These are phyloP conservation scores for Neolentinus lepideus DNA, from an alignment of 1,284 basidiomycete genomes.

Conservation along the genomic window DNA sequence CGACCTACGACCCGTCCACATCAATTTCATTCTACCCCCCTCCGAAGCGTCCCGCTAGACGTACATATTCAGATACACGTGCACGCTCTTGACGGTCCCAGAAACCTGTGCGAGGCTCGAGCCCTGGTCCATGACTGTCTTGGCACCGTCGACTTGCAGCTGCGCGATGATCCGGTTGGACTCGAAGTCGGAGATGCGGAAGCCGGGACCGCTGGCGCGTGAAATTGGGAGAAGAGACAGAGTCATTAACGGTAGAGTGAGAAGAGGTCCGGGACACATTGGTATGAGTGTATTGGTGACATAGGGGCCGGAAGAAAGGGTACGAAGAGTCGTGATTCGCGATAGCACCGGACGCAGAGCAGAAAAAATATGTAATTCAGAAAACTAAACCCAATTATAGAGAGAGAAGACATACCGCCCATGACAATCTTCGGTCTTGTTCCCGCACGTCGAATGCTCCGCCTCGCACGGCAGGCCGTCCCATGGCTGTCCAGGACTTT, in stretches of 20 bases:
- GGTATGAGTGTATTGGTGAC: too few species aligned
- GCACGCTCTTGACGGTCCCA: conserved; percentile 60
- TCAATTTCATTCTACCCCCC: conserved; percentile 2
- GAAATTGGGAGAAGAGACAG: conserved; percentile 2
- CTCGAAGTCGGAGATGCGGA: conserved; percentile 64
- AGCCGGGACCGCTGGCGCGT: conserved; percentile 55
- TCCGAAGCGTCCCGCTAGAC: conserved; percentile 17
- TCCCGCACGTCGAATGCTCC: conserved; percentile 71
- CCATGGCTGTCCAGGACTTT: conserved; percentile 62
- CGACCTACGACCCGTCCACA: conserved; percentile 33
- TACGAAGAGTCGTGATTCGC: too few species aligned
- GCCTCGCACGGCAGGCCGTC: conserved; percentile 61
- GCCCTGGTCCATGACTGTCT: conserved; percentile 44
- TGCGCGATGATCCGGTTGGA: conserved; percentile 66
- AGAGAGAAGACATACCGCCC: conserved; percentile 42
- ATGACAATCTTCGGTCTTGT: conserved; percentile 57
- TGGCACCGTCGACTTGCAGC: conserved; percentile 58
- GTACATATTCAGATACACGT: conserved; percentile 63
- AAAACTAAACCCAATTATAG: too few species aligned
- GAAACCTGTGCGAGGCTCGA: conserved; percentile 31
- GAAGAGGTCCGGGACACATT: too few species aligned
- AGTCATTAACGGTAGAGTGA: not conserved
- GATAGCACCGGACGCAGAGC: too few species aligned
- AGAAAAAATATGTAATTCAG: too few species aligned
- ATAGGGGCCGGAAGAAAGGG: too few species aligned